Evolutionary conservation across 2,329 filamentous ascomycete genomes (phyloP), one percentile per base, ranked within the genome.

Genomic region (Exserohilum turcica): DNA sequence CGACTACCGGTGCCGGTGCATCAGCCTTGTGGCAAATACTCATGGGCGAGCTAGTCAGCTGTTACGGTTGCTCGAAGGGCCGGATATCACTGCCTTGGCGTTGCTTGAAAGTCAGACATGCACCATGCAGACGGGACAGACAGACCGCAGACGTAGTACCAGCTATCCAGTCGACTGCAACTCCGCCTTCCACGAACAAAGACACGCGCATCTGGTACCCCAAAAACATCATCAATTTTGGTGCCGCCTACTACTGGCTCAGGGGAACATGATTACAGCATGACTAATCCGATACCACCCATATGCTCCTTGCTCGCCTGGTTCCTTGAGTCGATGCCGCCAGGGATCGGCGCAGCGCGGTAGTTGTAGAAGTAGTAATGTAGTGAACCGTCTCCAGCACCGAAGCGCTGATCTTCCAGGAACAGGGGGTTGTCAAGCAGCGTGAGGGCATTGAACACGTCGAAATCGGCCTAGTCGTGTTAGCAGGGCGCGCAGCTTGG

Each of bases 301-400:
- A 92, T 85, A 58, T 84, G 83, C 52, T 87, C 86, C 63, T 87
- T 84, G 71, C 96, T 92, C 33, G 93, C 80, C 65, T 86, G 79
- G 72, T 95, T 96, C 68, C 83, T 85, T 67, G 83, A 82, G 73
- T 97, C 87, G 37, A 97, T 86, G 18, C 94, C 94, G 43, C 94
- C 92, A 0, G 85, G 79, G 67, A 99, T 89, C n/a, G 87, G 86
- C 55, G 90, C 87, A 10, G 91, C 90, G 52, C 91, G 86, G 80
- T 97, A 99, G 78, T 99, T 99, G 83, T 95, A 99, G 28, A 99
- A 81, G 76, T 99, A 99, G 78, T 92, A 99, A 76, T 99, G 92
- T 65, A 99, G 81, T 74, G 94, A 91, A 40, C 94, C 94, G 73
- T 99, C 94, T 28, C 94, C 94, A 5, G 89, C 87, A 38, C 93